phyloP scores from a whole-genome alignment of 495 filamentous ascomycete genomes.

The Corynascus novoguineensis region DNA sequence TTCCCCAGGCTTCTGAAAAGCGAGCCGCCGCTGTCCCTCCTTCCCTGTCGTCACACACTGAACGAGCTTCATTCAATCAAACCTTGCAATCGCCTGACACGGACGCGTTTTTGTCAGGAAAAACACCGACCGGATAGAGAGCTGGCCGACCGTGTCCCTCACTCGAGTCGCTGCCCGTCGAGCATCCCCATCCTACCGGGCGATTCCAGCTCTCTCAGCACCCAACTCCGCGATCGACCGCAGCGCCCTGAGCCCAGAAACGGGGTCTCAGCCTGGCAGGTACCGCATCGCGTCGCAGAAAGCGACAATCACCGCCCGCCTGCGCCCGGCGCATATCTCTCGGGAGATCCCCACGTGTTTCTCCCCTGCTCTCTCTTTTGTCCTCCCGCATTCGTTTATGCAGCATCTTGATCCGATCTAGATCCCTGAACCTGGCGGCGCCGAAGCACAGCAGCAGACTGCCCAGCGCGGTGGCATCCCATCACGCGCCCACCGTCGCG shows the following conservation, averaged over 20 bases:
- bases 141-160: background rate
- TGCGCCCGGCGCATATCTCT: background rate
- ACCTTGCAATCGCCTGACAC: conserved; percentile 8
- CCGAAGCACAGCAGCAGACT: conserved; percentile 9
- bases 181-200: background rate
- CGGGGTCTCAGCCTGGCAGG: background rate
- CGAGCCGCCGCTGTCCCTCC: conserved; percentile 16
- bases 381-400: conserved; percentile 5
- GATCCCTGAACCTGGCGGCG: conserved; percentile 15
- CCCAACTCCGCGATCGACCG: conserved; percentile 13
- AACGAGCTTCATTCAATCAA: conserved; percentile 20
- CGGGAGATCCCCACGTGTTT: background rate
- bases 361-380: background rate
- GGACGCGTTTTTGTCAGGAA: conserved; percentile 11
- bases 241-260: conserved; percentile 6
- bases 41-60: conserved; percentile 20
- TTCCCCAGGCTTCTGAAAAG: conserved; percentile 19
- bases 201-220: background rate
- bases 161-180: background rate
- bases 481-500: conserved; percentile 18
- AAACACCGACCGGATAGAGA: background rate
- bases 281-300: conserved; percentile 21
- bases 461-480: conserved; percentile 19
- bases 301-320: conserved; percentile 14
- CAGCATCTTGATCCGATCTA: conserved; percentile 7